A percentile compares a stretch with the other conserved stretches of the same genome.
Conservation (phyloP, 2,329 filamentous ascomycete species). For the Rhinocladiella similis region DNA sequence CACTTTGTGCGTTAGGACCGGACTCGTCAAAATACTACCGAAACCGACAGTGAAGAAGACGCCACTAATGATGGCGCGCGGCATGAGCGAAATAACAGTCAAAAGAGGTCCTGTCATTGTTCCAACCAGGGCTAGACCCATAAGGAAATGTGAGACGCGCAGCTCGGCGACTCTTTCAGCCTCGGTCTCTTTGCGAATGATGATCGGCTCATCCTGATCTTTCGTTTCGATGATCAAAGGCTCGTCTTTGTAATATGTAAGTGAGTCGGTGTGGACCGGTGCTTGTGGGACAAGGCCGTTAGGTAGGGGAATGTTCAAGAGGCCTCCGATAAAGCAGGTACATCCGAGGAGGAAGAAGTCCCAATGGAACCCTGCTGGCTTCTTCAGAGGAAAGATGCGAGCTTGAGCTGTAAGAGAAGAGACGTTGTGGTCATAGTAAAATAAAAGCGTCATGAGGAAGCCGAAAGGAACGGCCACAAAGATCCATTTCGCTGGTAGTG, state of each 20-base stretch:
- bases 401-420: constrained; percentile 54
- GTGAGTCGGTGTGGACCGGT: constrained; percentile 58
- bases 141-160: constrained; percentile 56
- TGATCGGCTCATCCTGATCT: constrained; percentile 42
- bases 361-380: constrained; percentile 63
- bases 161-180: constrained; percentile 56
- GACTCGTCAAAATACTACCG: constrained; percentile 53
- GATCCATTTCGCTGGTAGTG: constrained; percentile 52
- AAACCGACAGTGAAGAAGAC: constrained; percentile 61
- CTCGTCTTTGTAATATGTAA: constrained; percentile 45
- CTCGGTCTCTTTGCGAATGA: constrained; percentile 44
- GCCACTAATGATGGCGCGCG: constrained; percentile 55
- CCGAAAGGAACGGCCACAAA: constrained; percentile 56
- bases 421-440: constrained; percentile 57
- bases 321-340: constrained; percentile 56
- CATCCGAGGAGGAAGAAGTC: constrained; percentile 60
- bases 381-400: constrained; percentile 56
- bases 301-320: constrained; percentile 59
- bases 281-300: constrained; percentile 61
- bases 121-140: constrained; percentile 55
- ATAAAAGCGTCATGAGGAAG: constrained; percentile 54
- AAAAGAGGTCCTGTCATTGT: constrained; percentile 59
- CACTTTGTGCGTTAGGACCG: constrained; percentile 51
- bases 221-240: constrained; percentile 44
- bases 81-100: constrained; percentile 55